Conservation (phyloP, 495 filamentous ascomycete species). For the Talaromyces thailandensis region DNA sequence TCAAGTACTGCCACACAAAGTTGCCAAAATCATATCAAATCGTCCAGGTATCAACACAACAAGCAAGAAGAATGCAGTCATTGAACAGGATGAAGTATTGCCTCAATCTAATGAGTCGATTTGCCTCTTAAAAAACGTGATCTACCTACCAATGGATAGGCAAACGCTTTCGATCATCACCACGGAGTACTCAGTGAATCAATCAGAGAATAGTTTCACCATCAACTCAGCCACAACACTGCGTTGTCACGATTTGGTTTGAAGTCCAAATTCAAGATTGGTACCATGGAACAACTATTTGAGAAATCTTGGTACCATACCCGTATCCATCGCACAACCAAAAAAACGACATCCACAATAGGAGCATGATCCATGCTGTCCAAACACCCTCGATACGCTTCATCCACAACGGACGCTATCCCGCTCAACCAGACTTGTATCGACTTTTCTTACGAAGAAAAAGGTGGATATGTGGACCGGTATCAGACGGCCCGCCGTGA, state of each 20-base stretch:
- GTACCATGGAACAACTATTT: neutral
- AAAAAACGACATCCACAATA: neutral
- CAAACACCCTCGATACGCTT: neutral
- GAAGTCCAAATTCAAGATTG: neutral
- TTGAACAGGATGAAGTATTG: neutral
- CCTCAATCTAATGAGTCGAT: neutral
- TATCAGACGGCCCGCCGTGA: neutral
- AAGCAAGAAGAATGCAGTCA: neutral
- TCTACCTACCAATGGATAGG: neutral
- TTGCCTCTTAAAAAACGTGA: no score
- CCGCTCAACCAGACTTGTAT: constrained; percentile 1
- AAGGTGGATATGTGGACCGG: neutral
- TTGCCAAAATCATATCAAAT: neutral
- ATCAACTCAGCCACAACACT: neutral
- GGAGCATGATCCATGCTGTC: neutral
- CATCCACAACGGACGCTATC: constrained; percentile 3
- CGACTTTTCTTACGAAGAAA: neutral
- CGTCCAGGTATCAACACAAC: neutral
- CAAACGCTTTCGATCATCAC: neutral
- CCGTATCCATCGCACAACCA: neutral
- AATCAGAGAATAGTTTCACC: neutral
- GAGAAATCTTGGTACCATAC: neutral
- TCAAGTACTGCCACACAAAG: neutral
- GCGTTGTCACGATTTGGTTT: neutral
- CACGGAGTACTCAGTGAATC: neutral